Evolutionary conservation across 129 eudicot genomes (phyloP), one percentile per base, ranked within the genome.

Genomic region (Arctium lappa): DNA sequence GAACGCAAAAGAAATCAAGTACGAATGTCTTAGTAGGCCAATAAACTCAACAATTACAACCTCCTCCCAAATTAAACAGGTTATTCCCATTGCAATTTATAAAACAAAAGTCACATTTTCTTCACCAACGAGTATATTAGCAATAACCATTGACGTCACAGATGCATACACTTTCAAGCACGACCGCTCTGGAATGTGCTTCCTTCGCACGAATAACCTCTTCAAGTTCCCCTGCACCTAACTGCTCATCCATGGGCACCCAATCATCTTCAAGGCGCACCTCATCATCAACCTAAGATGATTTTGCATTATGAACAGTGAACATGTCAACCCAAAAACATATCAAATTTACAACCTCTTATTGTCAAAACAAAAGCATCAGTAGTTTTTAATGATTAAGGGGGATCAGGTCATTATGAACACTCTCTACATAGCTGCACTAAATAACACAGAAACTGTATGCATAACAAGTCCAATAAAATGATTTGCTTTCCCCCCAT

Each of bases 251-350:
- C 97, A 96, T 85, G 48, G 99, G 99, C 46, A 93, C 93, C 99
- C 99, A 96, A 80, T 96, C 99, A 77, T 96, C 99, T 86, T 96
- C 99, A 73, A 96, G 95, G 32, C 98, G 89, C 88, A 96, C 99
- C 56, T 93, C 98, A 84, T 93, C 96, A 75, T 90, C 94, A 91
- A 93, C 95, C 99, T 95, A 87, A 72, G 56, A 42, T 40, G 29
- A 42, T 69, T 69, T 69, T 56, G 48, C 46, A 40, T 73, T 46
- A 78, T 10, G 44, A 83, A 46, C 40, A 50, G 68, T 13, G 40
- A 56, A 46, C 48, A 36, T 22, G 27, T 50, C 22, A 78, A 73
- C 72, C 76, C 44, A 32, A 42, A 81, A 66, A 27, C 15, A 66
- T 9, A 50, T 50, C 13, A 8, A 1, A 76, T 5, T 31, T 63